These are phyloP conservation scores for Fusarium goolgardi DNA, from an alignment of 2,329 filamentous ascomycete genomes.

Conservation along the genomic window DNA sequence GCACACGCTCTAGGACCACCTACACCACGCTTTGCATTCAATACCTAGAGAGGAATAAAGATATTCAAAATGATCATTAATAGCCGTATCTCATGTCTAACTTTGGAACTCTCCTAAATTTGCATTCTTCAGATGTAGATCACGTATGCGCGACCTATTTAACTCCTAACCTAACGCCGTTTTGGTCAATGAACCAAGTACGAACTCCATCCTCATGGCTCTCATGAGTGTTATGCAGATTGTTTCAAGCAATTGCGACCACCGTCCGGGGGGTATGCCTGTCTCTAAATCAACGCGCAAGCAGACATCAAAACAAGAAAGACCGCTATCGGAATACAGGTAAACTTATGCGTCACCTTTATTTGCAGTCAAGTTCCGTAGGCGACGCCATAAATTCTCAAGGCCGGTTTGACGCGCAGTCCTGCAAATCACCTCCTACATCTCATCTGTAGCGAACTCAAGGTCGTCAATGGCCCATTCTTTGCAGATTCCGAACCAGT, in stretches of 20 bases:
- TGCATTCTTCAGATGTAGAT: neutral
- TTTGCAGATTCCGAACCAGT: slow-evolving; percentile 58
- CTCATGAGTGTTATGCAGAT: slow-evolving; percentile 15
- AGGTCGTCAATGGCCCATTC: slow-evolving; percentile 50
- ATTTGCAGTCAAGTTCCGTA: neutral
- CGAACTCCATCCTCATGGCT: slow-evolving; percentile 21
- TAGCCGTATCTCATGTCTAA: neutral
- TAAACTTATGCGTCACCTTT: neutral
- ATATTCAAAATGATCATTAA: neutral
- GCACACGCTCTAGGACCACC: neutral
- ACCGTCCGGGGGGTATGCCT: neutral
- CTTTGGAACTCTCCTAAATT: slow-evolving; percentile 20
- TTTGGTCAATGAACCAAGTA: slow-evolving; percentile 12
- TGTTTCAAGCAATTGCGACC: neutral
- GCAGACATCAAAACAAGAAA: neutral
- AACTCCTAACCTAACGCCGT: slow-evolving; percentile 26
- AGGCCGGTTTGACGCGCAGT: neutral
- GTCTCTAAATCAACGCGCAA: neutral
- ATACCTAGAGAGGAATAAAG: neutral
- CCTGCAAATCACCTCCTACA: slow-evolving; percentile 35
- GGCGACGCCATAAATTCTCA: neutral
- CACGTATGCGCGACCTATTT: slow-evolving; percentile 1
- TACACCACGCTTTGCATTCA: neutral
- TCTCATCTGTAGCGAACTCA: slow-evolving; percentile 49
- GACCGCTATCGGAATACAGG: neutral